Evolutionary conservation across 371 early-diverging fungal species (phyloP).

Genomic region (Rhizopus arrhizus): DNA sequence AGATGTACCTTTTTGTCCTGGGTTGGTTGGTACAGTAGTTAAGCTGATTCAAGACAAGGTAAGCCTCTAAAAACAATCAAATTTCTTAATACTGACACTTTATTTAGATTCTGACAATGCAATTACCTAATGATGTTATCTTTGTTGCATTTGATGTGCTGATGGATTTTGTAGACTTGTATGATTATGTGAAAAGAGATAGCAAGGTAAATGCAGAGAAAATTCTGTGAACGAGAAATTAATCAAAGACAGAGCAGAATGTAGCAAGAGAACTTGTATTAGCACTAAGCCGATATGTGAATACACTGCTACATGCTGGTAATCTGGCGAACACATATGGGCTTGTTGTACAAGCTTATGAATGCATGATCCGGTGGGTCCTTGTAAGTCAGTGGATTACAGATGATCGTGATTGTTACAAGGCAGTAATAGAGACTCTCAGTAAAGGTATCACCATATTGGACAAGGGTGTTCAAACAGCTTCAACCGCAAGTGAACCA

Average conservation of each 20-base stretch:
- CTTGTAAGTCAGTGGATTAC: constrained; percentile 76
- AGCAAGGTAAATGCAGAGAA: constrained; percentile 57
- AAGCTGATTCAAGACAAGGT: constrained; percentile 79
- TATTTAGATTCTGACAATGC: constrained; percentile 59
- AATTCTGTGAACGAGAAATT: background rate
- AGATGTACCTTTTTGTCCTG: constrained; percentile 77
- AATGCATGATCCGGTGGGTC: constrained; percentile 77
- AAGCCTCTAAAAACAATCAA: constrained; percentile 7
- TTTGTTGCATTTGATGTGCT: constrained; percentile 72
- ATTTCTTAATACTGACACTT: background rate
- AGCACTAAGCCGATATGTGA: constrained; percentile 72
- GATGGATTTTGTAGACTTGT: constrained; percentile 65
- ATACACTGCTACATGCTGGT: constrained; percentile 53
- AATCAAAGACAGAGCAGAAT: constrained; percentile 39
- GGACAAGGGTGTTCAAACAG: constrained; percentile 47
- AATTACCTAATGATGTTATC: constrained; percentile 69
- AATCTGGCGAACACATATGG: constrained; percentile 53
- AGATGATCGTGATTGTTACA: constrained; percentile 69
- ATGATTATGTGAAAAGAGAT: constrained; percentile 68
- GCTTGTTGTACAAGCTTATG: constrained; percentile 72
- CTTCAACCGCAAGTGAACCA: constrained; percentile 14
- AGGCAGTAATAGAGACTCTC: constrained; percentile 68
- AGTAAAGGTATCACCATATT: constrained; percentile 71
- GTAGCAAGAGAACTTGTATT: constrained; percentile 72
- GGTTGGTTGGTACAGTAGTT: constrained; percentile 70